phyloP scores from a whole-genome alignment of 108 stramenopile species.

The Schizochytrium sp. region DNA sequence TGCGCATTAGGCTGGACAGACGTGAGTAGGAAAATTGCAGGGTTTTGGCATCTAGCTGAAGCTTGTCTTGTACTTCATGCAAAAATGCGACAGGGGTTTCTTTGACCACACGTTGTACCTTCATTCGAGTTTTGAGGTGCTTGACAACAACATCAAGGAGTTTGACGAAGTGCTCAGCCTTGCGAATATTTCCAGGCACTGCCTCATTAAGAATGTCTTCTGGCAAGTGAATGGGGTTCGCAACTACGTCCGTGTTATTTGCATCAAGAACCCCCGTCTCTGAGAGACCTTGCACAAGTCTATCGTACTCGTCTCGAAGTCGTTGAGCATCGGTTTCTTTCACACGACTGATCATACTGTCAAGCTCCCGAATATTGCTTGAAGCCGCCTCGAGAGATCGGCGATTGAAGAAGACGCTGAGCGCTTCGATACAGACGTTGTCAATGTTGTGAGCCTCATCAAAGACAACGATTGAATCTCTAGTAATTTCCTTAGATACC shows the following conservation, averaged over 20 bases:
- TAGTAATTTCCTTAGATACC: conserved; percentile 85
- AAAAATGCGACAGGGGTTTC: conserved; percentile 95
- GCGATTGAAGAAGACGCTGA: conserved; percentile 92
- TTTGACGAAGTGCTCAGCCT: conserved; percentile 96
- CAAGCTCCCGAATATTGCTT: conserved; percentile 84
- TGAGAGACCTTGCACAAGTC: conserved; percentile 79
- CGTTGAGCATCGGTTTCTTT: conserved; percentile 87
- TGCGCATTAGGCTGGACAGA: conserved; percentile 88
- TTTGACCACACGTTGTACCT: conserved; percentile 78
- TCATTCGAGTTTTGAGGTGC: conserved; percentile 87
- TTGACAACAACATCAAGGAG: conserved; percentile 95
- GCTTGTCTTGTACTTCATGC: conserved; percentile 90
- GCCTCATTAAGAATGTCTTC: conserved; percentile 90
- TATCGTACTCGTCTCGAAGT: conserved; percentile 92
- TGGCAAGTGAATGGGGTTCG: conserved; percentile 64
- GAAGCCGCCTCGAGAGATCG: conserved; percentile 90
- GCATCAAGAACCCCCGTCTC: conserved; percentile 71
- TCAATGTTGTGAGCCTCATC: conserved; percentile 99
- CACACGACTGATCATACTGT: conserved; percentile 84
- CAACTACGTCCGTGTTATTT: conserved; percentile 46
- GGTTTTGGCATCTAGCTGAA: conserved; percentile 91
- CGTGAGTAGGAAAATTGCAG: conserved; percentile 94
- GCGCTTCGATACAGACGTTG: conserved; percentile 98
- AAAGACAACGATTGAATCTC: conserved; percentile 96
- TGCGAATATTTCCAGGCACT: conserved; percentile 97